phyloP scores from a whole-genome alignment of 805 yeast genomes.

The Alloascoidea africana region DNA sequence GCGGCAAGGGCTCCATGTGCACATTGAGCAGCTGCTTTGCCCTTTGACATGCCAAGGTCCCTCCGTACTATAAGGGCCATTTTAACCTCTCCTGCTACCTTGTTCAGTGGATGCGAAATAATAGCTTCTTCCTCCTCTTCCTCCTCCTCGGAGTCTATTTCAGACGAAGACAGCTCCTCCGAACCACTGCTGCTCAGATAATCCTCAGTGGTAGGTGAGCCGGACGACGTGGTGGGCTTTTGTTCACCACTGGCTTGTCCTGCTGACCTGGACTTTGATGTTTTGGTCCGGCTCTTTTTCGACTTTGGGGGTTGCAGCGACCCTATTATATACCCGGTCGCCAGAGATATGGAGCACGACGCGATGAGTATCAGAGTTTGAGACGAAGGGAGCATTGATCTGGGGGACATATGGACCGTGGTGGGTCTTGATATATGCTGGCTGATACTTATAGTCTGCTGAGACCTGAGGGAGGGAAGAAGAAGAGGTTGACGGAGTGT shows the following conservation, averaged over 20 bases:
- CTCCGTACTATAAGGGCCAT: constrained; percentile 84
- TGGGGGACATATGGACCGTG: too few species aligned
- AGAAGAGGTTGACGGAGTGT: too few species aligned
- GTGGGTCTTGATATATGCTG: too few species aligned
- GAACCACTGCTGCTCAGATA: too few species aligned
- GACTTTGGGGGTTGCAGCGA: background rate
- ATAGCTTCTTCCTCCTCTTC: background rate
- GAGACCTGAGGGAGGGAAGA: too few species aligned
- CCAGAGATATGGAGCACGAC: background rate
- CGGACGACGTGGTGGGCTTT: background rate
- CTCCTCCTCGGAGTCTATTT: too few species aligned
- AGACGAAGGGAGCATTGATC: background rate
- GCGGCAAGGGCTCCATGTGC: constrained; percentile 94
- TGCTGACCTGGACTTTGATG: too few species aligned
- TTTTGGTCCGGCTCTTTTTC: background rate
- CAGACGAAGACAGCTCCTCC: too few species aligned
- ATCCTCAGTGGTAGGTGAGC: background rate
- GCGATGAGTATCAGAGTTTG: background rate
- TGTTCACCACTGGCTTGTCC: too few species aligned
- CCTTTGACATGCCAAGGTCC: constrained; percentile 85
- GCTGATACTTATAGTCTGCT: too few species aligned
- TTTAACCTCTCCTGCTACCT: constrained; percentile 9
- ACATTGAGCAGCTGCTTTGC: constrained; percentile 96
- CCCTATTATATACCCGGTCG: background rate
- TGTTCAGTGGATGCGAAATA: background rate